A percentile compares a stretch with the other conserved stretches of the same genome.
Evolutionary conservation across 2,329 filamentous ascomycete genomes (phyloP).

Genomic region (Uncinocarpus reesii): DNA sequence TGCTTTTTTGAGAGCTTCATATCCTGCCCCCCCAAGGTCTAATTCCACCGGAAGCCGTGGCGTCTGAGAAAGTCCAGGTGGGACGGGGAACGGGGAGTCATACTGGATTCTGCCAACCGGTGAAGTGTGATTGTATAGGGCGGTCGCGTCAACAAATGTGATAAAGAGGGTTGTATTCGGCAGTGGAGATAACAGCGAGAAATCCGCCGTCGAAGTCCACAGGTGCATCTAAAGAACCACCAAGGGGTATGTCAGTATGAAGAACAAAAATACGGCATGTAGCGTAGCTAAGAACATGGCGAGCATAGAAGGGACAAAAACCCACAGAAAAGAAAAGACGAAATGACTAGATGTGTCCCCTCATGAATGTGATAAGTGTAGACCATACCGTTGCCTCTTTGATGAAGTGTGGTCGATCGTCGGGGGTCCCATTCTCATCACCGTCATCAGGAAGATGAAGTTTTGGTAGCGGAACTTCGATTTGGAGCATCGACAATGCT

Average conservation of each 20-base stretch:
- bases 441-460: slow-evolving; percentile 44
- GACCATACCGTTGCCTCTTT: slow-evolving; percentile 57
- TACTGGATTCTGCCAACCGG: slow-evolving; percentile 69
- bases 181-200: slow-evolving; percentile 72
- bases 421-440: slow-evolving; percentile 26
- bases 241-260: background rate
- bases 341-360: background rate
- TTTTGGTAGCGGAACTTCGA: slow-evolving; percentile 62
- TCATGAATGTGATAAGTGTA: slow-evolving; percentile 10
- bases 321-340: background rate
- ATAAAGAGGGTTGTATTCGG: slow-evolving; percentile 62
- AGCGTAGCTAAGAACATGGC: background rate
- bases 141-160: slow-evolving; percentile 70
- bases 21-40: slow-evolving; percentile 66
- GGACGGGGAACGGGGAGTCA: slow-evolving; percentile 61
- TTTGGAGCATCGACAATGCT: slow-evolving; percentile 59
- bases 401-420: slow-evolving; percentile 58
- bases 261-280: background rate
- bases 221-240: slow-evolving; percentile 53
- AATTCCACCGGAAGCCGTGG: slow-evolving; percentile 75
- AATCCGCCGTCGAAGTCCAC: slow-evolving; percentile 73
- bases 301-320: background rate
- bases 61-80: slow-evolving; percentile 60
- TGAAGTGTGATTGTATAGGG: slow-evolving; percentile 71
- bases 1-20: slow-evolving; percentile 68